phyloP scores from a whole-genome alignment of 305 asterid species.

The Fraxinus greggii region DNA sequence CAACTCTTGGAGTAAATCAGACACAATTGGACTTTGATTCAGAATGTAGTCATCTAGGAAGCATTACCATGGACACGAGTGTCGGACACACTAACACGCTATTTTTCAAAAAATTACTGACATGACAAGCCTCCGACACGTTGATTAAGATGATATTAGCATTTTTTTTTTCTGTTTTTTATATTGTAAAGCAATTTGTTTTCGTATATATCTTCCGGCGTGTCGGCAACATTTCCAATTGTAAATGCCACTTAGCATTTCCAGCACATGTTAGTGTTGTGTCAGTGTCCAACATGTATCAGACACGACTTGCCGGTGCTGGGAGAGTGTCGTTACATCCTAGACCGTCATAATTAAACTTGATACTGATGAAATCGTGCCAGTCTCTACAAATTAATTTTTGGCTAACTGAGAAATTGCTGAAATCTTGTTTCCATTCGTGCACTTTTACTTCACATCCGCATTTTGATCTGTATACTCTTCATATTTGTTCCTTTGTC shows the following conservation, averaged over 20 bases:
- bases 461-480: background rate
- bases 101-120: background rate
- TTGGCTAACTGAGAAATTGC: slow-evolving; percentile 86
- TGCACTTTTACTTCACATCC: background rate
- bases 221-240: background rate
- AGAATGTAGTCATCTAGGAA: background rate
- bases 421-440: slow-evolving; percentile 25
- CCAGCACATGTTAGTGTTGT: background rate
- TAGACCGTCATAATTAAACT: background rate
- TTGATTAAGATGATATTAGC: background rate
- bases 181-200: background rate
- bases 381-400: slow-evolving; percentile 51
- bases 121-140: background rate
- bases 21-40: background rate
- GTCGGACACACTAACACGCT: background rate
- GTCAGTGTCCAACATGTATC: background rate
- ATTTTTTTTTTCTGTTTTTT: background rate
- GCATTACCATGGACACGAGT: background rate
- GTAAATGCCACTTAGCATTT: background rate
- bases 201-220: background rate
- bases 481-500: slow-evolving; percentile 11
- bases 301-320: background rate
- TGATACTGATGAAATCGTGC: background rate
- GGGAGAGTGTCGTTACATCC: background rate
- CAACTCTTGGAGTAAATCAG: background rate